Base-by-base conservation (phyloP, 371 early-diverging fungal species). In the Mucor circinelloides region DNA sequence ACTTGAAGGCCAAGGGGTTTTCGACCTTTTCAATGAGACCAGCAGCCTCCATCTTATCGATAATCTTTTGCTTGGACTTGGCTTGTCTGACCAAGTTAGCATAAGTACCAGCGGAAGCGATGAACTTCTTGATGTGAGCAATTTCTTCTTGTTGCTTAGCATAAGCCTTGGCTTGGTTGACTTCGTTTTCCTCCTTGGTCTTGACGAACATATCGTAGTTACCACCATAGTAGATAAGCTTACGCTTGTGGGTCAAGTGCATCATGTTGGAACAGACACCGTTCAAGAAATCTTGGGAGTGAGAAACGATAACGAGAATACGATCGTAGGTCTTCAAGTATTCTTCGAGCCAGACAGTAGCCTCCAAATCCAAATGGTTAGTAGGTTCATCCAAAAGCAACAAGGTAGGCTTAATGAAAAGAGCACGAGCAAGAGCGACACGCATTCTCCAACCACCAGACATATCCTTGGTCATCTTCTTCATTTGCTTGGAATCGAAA, bases 401-500 rank as follows among this genome's bases (percentile, higher is more conserved):
- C 10, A 99, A 83, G 6, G 99, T 99, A 17, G 99, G 99, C 76
- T 90, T 89, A 70, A 94, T 91, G 84, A 97, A 98, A 76, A 99
- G 86, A 50, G 99, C 99, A 76, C 95, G 92, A 54, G 99, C 99
- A 34, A 99, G 86, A 8, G 98, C 93, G 40, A 98, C 98, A 74
- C 99, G 90, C 98, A 98, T 98, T 71, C 98, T 91, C 99, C 99
- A 99, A 73, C 99, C 99, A 90, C 99, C 99, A 77, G 98, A 98
- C 84, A 99, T 90, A 71, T 95, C 95, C 85, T 91, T 93, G 67
- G 98, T 97, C 65, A 85, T 87, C 83, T 92, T 91, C 66, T 85
- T 79, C 94, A 95, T 94, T 70, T 91, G 91, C 54, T 86, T 84
- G 60, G 92, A 84, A 67, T 84, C 82, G 85, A 99, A 99, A 58